Evolutionary conservation across 768 basidiomycete species (phyloP), one percentile per base, ranked within the genome.

Genomic region (Russula sp.): DNA sequence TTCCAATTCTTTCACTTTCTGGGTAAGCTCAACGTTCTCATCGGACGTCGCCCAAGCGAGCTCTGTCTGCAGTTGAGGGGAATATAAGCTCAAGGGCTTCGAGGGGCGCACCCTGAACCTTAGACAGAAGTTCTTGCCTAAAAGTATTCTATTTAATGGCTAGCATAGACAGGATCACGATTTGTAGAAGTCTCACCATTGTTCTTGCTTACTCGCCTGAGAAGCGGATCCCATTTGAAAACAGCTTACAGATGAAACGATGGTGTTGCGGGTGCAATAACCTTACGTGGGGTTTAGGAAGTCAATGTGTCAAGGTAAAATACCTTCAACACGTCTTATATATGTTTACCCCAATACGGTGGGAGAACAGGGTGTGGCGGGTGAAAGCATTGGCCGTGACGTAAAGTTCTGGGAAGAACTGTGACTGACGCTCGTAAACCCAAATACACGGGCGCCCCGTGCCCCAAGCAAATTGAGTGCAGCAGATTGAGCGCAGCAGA

Each of bases 401-500:
- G 34, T 46, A 52, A 22, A 38, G 42, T 61, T 51, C 42, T 32
- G 60, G 18, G 60, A 61, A 61, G 49, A 50, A 32, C 25, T 14
- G 20, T n/a, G n/a, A 7, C 25, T 18, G 50, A 45, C 61, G 61
- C 50, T 50, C 32, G 34, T n/a, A 34, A 55, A 63, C 51, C 57
- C 62, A 59, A 63, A 38, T 63, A 59, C 62, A 59, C 34, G 52
- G 62, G 62, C 62, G 62, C 58, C 58, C 62, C 62, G 62, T 54
- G 47, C 32, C 43, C 20, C 42, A 41, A 42, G n/a, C 35, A 35
- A 48, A 48, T 46, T 49, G 46, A 22, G 25, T 3, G 25, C 25
- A 29, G 25, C 25, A 29, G 25, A 29, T n/a, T n/a, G 46, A 22
- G 25, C 25, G 25, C 25, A 29, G 25, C 25, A 29, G 25, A 29